phyloP scores from a whole-genome alignment of 495 filamentous ascomycete species.

The Cetradonia linearis region DNA sequence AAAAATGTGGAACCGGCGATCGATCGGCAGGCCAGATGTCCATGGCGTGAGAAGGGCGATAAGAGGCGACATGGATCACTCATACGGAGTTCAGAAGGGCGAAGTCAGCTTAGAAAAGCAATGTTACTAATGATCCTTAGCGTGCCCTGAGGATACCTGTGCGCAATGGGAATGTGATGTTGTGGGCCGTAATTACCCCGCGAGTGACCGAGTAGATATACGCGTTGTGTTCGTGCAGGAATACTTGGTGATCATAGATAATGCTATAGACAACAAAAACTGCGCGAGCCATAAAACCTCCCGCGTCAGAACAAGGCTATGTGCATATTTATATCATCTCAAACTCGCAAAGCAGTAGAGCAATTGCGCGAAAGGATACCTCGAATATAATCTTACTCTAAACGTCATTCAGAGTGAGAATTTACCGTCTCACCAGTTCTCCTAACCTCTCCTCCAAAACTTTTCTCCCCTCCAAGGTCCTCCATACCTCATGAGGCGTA shows the following conservation, averaged over 20 bases:
- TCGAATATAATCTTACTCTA: background rate
- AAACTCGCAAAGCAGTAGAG: background rate
- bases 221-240: too few species aligned
- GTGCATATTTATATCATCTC: background rate
- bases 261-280: background rate
- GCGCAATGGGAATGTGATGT: too few species aligned
- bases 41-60: too few species aligned
- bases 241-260: background rate
- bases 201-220: too few species aligned
- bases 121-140: too few species aligned
- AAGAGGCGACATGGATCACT: too few species aligned
- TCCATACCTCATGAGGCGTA: conserved; percentile 85
- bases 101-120: too few species aligned
- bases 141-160: too few species aligned
- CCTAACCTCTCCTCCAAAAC: conserved; percentile 60
- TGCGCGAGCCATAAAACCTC: background rate
- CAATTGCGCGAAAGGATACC: conserved; percentile 2
- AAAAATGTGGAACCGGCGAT: too few species aligned
- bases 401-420: background rate
- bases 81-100: too few species aligned
- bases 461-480: conserved; percentile 51
- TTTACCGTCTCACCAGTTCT: conserved; percentile 40
- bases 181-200: too few species aligned
- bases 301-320: conserved; percentile 2
- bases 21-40: too few species aligned